A percentile compares a stretch with the other conserved stretches of the same genome.
These are phyloP conservation scores for Gonium pectorale DNA, from an alignment of 139 green algal species.

Conservation along the genomic window DNA sequence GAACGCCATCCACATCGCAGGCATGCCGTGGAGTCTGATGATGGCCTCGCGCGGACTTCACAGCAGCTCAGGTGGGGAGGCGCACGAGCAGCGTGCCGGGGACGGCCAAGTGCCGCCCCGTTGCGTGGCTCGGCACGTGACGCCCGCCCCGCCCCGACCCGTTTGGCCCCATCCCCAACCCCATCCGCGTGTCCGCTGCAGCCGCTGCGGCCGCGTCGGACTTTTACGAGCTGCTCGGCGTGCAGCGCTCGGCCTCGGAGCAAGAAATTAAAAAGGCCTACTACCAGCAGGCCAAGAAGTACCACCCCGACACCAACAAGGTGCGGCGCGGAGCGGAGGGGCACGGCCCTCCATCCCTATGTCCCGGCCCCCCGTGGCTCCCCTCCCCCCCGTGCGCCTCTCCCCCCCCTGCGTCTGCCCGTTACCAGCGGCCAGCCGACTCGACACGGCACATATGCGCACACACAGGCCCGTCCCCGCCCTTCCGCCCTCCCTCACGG, in stretches of 20 bases:
- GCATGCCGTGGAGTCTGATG: not conserved
- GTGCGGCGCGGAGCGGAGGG: constrained; percentile 35
- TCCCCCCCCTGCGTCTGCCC: too few relatives aligned
- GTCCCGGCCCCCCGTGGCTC: not conserved
- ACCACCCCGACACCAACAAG: constrained; percentile 95
- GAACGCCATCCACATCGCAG: not conserved
- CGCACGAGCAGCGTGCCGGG: not conserved
- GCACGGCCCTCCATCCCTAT: not conserved
- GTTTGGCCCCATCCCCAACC: not conserved
- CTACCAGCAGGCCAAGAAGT: constrained; percentile 92
- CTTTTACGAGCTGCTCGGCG: constrained; percentile 89
- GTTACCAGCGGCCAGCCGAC: too few relatives aligned
- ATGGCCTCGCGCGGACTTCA: not conserved
- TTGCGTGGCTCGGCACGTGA: not conserved
- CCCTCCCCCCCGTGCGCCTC: too few relatives aligned
- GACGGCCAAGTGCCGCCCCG: not conserved
- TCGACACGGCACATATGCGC: too few relatives aligned
- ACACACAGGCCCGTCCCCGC: too few relatives aligned
- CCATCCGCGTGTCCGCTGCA: not conserved
- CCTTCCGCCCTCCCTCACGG: too few relatives aligned
- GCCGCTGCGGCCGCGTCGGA: constrained; percentile 49
- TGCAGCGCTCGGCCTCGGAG: constrained; percentile 72
- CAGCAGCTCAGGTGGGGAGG: constrained; percentile 12
- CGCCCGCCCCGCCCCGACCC: not conserved
- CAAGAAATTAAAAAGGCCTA: constrained; percentile 93